These are phyloP conservation scores for Metrosideros polymorpha DNA, from an alignment of 441 rosid genomes.

Conservation along the genomic window DNA sequence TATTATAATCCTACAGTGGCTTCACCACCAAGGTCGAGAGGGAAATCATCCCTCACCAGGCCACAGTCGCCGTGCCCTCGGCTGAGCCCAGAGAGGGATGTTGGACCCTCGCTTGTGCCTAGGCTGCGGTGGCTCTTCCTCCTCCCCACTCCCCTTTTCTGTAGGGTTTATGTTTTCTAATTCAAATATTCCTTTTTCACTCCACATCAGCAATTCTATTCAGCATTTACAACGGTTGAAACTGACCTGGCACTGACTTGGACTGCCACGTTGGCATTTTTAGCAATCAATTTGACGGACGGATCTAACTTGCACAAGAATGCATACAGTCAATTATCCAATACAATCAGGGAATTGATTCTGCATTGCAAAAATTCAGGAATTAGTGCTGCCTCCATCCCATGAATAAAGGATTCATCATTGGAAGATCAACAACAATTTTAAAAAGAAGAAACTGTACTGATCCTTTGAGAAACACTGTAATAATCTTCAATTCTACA, in stretches of 20 bases:
- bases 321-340: not conserved
- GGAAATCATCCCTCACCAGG: not conserved
- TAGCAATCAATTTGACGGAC: not conserved
- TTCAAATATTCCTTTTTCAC: no score
- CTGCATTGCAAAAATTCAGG: not conserved
- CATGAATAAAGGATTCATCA: not conserved
- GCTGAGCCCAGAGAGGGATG: not conserved
- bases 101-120: not conserved
- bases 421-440: not conserved
- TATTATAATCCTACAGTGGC: not conserved
- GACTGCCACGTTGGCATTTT: not conserved
- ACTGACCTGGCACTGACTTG: not conserved
- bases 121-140: not conserved
- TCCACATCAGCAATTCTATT: not conserved
- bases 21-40: not conserved
- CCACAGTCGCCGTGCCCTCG: not conserved
- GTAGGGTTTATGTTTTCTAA: not conserved
- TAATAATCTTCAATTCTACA: not conserved
- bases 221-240: not conserved
- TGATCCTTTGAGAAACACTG: not conserved
- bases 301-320: not conserved
- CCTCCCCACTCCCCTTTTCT: not conserved
- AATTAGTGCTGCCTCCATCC: not conserved
- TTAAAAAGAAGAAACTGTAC: not conserved
- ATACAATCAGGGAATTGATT: not conserved